Evolutionary conservation across 306 rosid species (phyloP), one percentile per base, ranked within the genome.

Genomic region (Fagus crenata): DNA sequence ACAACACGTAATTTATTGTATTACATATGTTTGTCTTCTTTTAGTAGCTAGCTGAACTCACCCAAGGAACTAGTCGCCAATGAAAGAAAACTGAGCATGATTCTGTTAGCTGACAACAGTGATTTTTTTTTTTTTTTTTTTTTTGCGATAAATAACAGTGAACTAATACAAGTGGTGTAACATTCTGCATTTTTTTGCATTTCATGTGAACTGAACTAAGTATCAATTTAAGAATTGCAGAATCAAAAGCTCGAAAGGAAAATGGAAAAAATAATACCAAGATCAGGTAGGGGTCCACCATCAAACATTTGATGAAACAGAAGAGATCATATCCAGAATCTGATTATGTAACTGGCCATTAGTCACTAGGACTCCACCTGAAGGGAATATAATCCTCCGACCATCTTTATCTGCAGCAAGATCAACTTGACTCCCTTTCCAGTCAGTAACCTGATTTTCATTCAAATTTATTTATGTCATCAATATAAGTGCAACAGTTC

Each of bases 371-470:
- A 94, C 77, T 32, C 98, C 98, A 4, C 88, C 92, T 0, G 86
- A 77, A 18, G 97, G 97, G 49, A 71, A 89, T 80, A 94, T 85
- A 84, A 72, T 77, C 85, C 96, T 76, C 82, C 96, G 78, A 18
- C 88, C 86, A 64, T 2, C 68, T 86, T 83, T 64, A 83, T 94
- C 97, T 5, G 86, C 97, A 11, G 95, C 88, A 40, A 94, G 89
- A 82, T 92, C 90, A 73, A 94, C 73, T 39, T 86, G 87, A 13
- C 75, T 80, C n/a, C 97, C 97, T 43, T 80, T 49, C 97, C 98
- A 90, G 84, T 92, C 97, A 54, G 91, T 86, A 60, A 86, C 91
- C 97, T 94, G 84, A 76, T 86, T 65, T 65, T 65, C 6, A 3
- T 65, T 14, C 49, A 39, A 35, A 35, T 63, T 65, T 39, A 39